Evolutionary conservation across 805 yeast genomes (phyloP), one percentile per base, ranked within the genome.

Genomic region (Myxozyma mucilagina): DNA sequence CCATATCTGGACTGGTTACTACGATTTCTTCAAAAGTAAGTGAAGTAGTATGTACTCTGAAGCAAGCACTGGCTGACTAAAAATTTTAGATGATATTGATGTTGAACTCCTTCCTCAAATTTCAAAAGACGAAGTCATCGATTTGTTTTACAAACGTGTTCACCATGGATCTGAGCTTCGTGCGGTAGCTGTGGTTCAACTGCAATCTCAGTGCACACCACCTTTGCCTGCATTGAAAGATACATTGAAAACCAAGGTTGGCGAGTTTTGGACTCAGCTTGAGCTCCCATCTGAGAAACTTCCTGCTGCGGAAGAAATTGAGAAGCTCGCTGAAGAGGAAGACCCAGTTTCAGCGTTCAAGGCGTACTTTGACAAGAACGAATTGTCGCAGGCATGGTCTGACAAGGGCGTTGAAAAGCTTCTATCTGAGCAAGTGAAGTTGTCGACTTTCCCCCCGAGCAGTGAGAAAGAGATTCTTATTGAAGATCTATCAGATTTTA

Each of bases 1-100:
- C 56, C 79, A 84, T 13, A 87, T 94, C 59, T 82, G 83, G 35
- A 79, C 84, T 59, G 97, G 97, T 5, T 87, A 78, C 73, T 92
- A 87, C 70, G 90, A 93, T 71, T 93, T 90, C 74, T 74, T 78
- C 45, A 48, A 48, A 10, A 48, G 64, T 62, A 36, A 58, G 64
- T 47, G n/a, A 18, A 24, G 35, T 34, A 35, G 3, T 36, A 18
- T 20, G 20, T 29, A 29, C 11, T 36, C 7, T 24, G 16, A 31
- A 36, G 5, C 4, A 7, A 34, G 38, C 7, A 9, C n/a, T 49
- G 53, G 20, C 42, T 18, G 5, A 32, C n/a, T 8, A 44, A 11
- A 34, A 9, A 8, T 8, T 34, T 34, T 44, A 60, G 78, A 84
- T 60, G 82, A 78, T 42, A 75, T 77, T 49, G 86, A 86, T 60